Evolutionary conservation across 2,329 filamentous ascomycete species (phyloP).

Genomic region (Spiromastix sp.): DNA sequence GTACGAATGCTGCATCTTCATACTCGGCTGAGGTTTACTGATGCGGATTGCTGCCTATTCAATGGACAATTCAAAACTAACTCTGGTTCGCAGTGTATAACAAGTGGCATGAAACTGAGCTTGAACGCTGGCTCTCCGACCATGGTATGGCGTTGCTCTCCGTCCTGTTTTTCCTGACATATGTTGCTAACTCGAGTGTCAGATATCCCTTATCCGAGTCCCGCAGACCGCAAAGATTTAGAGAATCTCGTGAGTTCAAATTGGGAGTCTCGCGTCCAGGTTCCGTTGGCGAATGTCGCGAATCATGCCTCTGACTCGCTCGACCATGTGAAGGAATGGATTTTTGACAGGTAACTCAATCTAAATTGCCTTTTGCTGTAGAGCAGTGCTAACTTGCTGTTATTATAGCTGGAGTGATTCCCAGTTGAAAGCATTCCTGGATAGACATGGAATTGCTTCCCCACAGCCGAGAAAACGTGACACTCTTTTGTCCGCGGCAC

Average conservation of each 20-base stretch:
- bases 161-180: background rate
- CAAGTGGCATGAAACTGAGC: conserved; percentile 96
- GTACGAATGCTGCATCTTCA: conserved; percentile 43
- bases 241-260: conserved; percentile 80
- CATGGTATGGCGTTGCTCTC: conserved; percentile 39
- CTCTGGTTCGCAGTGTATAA: conserved; percentile 79
- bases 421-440: conserved; percentile 84
- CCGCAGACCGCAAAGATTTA: conserved; percentile 89
- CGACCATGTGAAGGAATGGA: conserved; percentile 71
- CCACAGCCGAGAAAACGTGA: conserved; percentile 83
- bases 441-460: conserved; percentile 75
- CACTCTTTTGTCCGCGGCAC: conserved; percentile 63
- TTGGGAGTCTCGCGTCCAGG: conserved; percentile 71
- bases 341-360: conserved; percentile 79
- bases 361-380: no score
- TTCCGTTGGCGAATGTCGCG: conserved; percentile 64
- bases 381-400: conserved; percentile 18
- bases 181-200: background rate
- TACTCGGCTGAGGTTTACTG: no score
- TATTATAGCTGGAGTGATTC: conserved; percentile 72
- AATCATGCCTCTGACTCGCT: conserved; percentile 66
- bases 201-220: conserved; percentile 76
- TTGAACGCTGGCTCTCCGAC: conserved; percentile 93
- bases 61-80: conserved; percentile 2
- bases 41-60: background rate